Percentiles rank a stretch among this genome's conserved stretches.
phyloP scores from a whole-genome alignment of 805 yeast species.

The Wickerhamomyces queroliae region DNA sequence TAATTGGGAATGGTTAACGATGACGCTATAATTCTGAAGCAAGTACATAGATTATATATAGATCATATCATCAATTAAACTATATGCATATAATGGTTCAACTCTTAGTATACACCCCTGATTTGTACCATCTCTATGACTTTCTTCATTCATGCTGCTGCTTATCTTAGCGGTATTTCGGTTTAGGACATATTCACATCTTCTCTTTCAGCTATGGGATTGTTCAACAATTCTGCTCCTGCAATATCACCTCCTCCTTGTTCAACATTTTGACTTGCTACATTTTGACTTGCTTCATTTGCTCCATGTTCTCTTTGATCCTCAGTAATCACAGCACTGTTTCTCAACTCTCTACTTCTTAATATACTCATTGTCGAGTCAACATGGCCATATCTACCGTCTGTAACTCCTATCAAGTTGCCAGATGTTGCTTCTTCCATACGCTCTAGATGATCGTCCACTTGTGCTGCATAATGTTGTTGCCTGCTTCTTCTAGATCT shows the following conservation, averaged over 20 bases:
- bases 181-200: no score
- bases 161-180: no score
- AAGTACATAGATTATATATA: not conserved
- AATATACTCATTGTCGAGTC: conserved; percentile 20
- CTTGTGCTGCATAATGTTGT: conserved; percentile 7
- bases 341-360: conserved; percentile 19
- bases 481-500: conserved; percentile 1
- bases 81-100: not conserved
- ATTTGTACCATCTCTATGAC: no score
- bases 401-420: conserved; percentile 22
- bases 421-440: conserved; percentile 21
- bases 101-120: no score
- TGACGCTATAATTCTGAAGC: conserved; percentile 21
- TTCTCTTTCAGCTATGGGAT: no score
- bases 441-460: conserved; percentile 21
- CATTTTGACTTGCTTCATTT: no score
- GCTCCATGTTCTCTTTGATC: no score
- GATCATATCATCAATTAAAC: not conserved
- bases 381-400: conserved; percentile 27
- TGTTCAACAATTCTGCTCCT: no score
- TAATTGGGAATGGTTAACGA: conserved; percentile 25
- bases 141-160: no score
- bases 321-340: no score
- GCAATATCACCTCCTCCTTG: no score
- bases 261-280: no score